Percentiles rank a stretch among this genome's conserved stretches.
phyloP scores from a whole-genome alignment of 1,284 basidiomycete species.

The Cryptococcus sp. region DNA sequence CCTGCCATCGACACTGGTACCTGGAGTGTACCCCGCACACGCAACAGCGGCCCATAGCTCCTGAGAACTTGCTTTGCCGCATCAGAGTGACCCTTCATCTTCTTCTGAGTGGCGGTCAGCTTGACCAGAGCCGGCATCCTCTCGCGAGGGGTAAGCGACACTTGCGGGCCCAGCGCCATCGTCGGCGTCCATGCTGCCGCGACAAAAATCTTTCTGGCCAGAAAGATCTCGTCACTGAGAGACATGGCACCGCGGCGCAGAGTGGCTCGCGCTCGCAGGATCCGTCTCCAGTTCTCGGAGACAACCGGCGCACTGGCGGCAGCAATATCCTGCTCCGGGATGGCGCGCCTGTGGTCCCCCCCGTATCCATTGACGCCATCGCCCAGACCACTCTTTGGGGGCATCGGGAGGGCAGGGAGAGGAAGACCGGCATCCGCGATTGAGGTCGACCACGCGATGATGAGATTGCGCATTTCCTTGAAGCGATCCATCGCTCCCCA shows the following conservation, averaged over 20 bases:
- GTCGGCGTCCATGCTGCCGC: neutral
- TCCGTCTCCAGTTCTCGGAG: conserved; percentile 24
- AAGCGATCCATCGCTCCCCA: conserved; percentile 13
- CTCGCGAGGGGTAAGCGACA: neutral
- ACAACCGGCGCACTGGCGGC: conserved; percentile 22
- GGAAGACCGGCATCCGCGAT: conserved; percentile 19
- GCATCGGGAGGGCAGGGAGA: conserved; percentile 18
- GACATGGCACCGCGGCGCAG: conserved; percentile 16
- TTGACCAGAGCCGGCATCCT: neutral
- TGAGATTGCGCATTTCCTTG: conserved; percentile 13
- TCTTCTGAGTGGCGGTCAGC: neutral
- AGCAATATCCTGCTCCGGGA: conserved; percentile 30
- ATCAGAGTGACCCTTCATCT: no score
- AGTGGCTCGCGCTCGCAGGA: conserved; percentile 18
- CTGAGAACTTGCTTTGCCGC: no score
- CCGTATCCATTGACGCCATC: conserved; percentile 21
- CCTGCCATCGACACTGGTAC: no score
- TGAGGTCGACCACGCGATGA: conserved; percentile 23
- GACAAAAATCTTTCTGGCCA: conserved; percentile 28
- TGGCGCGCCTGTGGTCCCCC: conserved; percentile 25
- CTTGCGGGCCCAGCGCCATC: neutral
- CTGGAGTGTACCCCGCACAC: neutral
- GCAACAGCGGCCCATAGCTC: conserved; percentile 2
- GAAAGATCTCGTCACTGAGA: conserved; percentile 20
- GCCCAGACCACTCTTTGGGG: conserved; percentile 23